Evolutionary conservation across 805 yeast genomes (phyloP).

Genomic region (Zygotorulaspora sp.): DNA sequence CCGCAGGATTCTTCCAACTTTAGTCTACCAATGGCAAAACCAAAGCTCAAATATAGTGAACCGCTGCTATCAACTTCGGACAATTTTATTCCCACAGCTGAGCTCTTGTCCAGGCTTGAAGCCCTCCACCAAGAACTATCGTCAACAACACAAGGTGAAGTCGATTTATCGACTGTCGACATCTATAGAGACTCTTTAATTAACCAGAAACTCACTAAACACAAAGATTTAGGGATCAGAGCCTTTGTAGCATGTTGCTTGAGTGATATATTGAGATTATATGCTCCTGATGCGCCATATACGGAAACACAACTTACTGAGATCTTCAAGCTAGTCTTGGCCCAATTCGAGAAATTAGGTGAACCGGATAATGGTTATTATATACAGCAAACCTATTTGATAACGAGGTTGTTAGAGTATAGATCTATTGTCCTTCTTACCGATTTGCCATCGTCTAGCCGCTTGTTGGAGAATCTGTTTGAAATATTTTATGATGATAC

Average conservation of each 20-base stretch:
- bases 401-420: slow-evolving; percentile 69
- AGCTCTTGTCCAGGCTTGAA: slow-evolving; percentile 53
- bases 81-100: slow-evolving; percentile 57
- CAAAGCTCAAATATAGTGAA: slow-evolving; percentile 39
- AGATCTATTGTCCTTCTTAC: slow-evolving; percentile 69
- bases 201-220: slow-evolving; percentile 53
- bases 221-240: slow-evolving; percentile 64
- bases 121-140: slow-evolving; percentile 60
- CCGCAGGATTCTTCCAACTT: too few relatives aligned
- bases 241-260: slow-evolving; percentile 68
- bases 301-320: slow-evolving; percentile 56
- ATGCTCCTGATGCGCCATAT: slow-evolving; percentile 90
- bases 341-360: slow-evolving; percentile 53
- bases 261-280: slow-evolving; percentile 68
- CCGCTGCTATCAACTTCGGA: slow-evolving; percentile 53
- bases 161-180: slow-evolving; percentile 45
- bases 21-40: slow-evolving; percentile 3
- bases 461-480: slow-evolving; percentile 53
- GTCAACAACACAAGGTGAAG: slow-evolving; percentile 54
- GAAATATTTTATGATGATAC: slow-evolving; percentile 53
- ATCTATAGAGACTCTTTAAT: slow-evolving; percentile 48
- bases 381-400: slow-evolving; percentile 56
- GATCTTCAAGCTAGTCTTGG: slow-evolving; percentile 61
- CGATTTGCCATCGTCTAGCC: slow-evolving; percentile 62
- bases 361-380: slow-evolving; percentile 58